Conservation (phyloP, 163 green algal genomes). For the Scenedesmus sp. region DNA sequence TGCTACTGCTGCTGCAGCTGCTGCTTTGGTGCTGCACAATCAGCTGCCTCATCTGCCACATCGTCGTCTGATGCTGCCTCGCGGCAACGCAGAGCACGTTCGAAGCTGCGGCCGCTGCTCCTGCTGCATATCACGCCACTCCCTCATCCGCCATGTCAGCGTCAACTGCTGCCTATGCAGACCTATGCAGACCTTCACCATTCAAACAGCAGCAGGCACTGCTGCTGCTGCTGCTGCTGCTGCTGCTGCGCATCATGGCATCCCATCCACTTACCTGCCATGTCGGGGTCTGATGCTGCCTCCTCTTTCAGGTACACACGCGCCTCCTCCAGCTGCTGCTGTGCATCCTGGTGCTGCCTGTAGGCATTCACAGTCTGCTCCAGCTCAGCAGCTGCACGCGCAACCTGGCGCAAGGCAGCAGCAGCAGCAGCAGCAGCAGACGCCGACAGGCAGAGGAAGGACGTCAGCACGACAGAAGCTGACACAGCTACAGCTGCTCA, state of each 20-base stretch:
- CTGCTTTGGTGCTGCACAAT: too few species aligned
- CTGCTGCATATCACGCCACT: neutral
- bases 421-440: neutral
- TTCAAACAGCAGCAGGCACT: too few species aligned
- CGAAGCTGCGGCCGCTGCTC: neutral
- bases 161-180: constrained; percentile 52
- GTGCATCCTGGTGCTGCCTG: constrained; percentile 67
- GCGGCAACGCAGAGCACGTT: too few species aligned
- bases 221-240: neutral
- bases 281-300: constrained; percentile 67
- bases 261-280: constrained; percentile 51
- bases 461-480: neutral
- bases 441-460: neutral
- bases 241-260: neutral
- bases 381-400: constrained; percentile 84
- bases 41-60: too few species aligned
- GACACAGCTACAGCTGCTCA: too few species aligned
- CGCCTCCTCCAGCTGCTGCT: constrained; percentile 79
- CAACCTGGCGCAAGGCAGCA: constrained; percentile 69
- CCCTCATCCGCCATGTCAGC: constrained; percentile 66
- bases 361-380: constrained; percentile 76
- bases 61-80: too few species aligned
- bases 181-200: too few species aligned
- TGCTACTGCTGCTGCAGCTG: too few species aligned
- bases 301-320: constrained; percentile 85